Conservation (phyloP, 1,139 yeast genomes). For the Suhomyces maxii region DNA sequence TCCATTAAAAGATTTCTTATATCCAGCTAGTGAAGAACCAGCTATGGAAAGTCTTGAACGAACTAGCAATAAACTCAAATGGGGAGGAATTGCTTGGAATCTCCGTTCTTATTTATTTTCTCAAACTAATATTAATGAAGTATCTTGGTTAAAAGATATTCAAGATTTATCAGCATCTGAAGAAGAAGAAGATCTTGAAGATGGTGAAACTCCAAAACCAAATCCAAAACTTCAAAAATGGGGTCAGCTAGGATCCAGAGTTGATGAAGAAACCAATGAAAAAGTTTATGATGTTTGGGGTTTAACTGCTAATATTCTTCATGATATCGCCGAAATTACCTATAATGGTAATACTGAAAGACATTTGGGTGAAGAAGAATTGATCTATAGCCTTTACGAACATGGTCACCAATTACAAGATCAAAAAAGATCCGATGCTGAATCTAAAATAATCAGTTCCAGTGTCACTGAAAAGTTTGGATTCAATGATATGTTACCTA, state of each 20-base stretch:
- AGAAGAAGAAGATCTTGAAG: constrained; percentile 41
- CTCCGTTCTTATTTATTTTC: constrained; percentile 64
- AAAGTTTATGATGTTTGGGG: constrained; percentile 83
- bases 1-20: constrained; percentile 62
- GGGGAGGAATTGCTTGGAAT: constrained; percentile 76
- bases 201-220: constrained; percentile 9
- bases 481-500: constrained; percentile 52
- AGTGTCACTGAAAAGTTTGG: constrained; percentile 35
- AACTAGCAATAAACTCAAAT: constrained; percentile 41
- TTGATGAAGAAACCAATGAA: constrained; percentile 39
- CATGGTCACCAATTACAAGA: constrained; percentile 49
- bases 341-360: constrained; percentile 27
- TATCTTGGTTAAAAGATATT: constrained; percentile 60
- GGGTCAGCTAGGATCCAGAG: constrained; percentile 46
- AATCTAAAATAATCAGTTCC: constrained; percentile 37
- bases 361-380: constrained; percentile 63
- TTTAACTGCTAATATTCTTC: constrained; percentile 79
- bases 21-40: constrained; percentile 30
- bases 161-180: constrained; percentile 57
- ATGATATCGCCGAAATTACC: constrained; percentile 69
- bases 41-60: constrained; percentile 48
- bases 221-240: constrained; percentile 20
- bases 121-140: constrained; percentile 54
- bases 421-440: constrained; percentile 35
- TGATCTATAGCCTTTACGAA: constrained; percentile 56